Conservation (phyloP, 1,284 basidiomycete genomes). For the Cryptococcus sp. region DNA sequence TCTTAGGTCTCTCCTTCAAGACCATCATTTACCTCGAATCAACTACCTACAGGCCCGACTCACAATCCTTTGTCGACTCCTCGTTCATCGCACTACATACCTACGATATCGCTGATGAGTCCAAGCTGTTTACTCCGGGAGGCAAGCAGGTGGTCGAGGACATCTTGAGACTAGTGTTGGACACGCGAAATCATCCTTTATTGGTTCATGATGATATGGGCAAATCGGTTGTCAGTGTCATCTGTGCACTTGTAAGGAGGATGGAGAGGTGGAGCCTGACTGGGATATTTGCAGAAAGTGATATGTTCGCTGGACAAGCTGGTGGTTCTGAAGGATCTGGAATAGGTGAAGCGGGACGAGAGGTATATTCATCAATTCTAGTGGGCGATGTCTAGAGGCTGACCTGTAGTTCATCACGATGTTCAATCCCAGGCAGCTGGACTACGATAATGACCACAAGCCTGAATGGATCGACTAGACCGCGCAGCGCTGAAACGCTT, state of each 20-base stretch:
- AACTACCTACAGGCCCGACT: constrained; percentile 37
- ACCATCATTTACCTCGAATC: constrained; percentile 40
- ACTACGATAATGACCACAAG: constrained; percentile 18
- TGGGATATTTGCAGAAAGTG: constrained; percentile 39
- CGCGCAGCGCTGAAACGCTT: not conserved
- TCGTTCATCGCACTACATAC: constrained; percentile 25
- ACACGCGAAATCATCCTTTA: constrained; percentile 39
- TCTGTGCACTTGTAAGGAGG: constrained; percentile 36
- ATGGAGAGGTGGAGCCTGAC: constrained; percentile 43
- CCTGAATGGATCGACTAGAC: constrained; percentile 25
- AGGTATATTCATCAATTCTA: constrained; percentile 20
- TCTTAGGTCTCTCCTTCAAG: constrained; percentile 37
- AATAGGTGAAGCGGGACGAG: constrained; percentile 37
- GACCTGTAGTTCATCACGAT: constrained; percentile 40
- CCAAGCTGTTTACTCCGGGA: constrained; percentile 7
- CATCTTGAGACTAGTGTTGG: constrained; percentile 29
- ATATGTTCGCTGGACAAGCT: constrained; percentile 47
- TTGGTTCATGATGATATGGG: constrained; percentile 46
- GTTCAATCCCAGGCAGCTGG: constrained; percentile 34
- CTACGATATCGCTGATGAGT: constrained; percentile 35
- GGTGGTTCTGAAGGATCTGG: constrained; percentile 44
- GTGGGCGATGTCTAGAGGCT: not conserved
- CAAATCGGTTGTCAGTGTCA: constrained; percentile 35
- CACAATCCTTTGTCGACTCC: constrained; percentile 30
- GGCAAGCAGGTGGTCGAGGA: constrained; percentile 9